Conservation (phyloP, 139 green algal species). For the Eudorina sp. region DNA sequence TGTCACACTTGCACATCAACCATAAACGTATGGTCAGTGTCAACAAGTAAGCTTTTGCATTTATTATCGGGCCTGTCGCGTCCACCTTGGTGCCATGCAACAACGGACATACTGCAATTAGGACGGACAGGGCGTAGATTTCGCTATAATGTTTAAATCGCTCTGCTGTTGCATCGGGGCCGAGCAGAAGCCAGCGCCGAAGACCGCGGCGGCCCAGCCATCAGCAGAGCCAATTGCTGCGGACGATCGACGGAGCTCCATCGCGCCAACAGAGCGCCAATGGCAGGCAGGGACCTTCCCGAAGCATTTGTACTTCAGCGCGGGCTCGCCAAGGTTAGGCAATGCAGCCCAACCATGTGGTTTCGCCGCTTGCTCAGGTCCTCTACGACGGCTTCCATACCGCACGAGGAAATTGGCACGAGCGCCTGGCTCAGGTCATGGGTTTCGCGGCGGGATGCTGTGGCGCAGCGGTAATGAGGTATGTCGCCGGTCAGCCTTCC, state of each 20-base stretch:
- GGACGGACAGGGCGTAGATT: too few relatives aligned
- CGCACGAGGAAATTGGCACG: conserved; percentile 4
- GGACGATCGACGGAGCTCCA: background rate
- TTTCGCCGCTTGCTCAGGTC: background rate
- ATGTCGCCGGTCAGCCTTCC: background rate
- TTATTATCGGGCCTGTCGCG: too few relatives aligned
- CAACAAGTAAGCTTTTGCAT: too few relatives aligned
- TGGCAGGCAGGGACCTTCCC: conserved; percentile 11
- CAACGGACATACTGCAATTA: too few relatives aligned
- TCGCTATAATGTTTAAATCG: conserved; percentile 3
- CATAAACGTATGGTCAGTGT: too few relatives aligned
- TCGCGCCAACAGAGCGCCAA: background rate
- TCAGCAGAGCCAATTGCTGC: background rate
- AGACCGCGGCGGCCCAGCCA: background rate
- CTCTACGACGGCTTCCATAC: conserved; percentile 17
- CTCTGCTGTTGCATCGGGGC: background rate
- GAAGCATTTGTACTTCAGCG: too few relatives aligned
- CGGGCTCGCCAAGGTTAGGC: too few relatives aligned
- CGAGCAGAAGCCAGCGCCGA: background rate
- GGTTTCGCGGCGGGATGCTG: background rate
- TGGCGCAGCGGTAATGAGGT: conserved; percentile 24
- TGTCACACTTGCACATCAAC: too few relatives aligned
- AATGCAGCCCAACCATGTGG: too few relatives aligned
- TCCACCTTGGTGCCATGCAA: too few relatives aligned
- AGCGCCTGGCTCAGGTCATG: background rate